Percentiles rank a stretch among this genome's conserved stretches.
Conservation (phyloP, 2,329 filamentous ascomycete genomes). For the Trichothecium sympodiale region DNA sequence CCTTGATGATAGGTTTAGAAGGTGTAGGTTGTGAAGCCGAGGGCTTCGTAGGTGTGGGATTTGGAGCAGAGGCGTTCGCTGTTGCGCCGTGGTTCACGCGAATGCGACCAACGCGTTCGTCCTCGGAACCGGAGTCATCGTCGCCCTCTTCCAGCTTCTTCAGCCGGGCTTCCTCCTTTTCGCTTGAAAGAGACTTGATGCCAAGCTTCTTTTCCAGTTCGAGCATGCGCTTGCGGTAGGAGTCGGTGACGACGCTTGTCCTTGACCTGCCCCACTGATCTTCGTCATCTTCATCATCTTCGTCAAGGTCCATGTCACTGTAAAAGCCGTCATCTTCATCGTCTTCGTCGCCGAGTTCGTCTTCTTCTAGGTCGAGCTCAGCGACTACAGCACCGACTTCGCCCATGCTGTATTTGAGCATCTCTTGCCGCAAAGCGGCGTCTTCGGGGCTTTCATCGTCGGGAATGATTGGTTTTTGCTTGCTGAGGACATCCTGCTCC, state of each 20-base stretch:
- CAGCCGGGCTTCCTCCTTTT: conserved; percentile 19
- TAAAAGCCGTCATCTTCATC: conserved; percentile 44
- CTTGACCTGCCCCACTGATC: conserved; percentile 68
- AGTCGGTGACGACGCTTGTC: conserved; percentile 53
- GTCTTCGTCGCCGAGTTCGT: conserved; percentile 40
- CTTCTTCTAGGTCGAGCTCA: conserved; percentile 75
- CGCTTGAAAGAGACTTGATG: conserved; percentile 39
- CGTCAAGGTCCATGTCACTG: conserved; percentile 40
- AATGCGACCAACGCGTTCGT: conserved; percentile 47
- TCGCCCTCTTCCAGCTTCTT: conserved; percentile 21
- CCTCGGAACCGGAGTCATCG: conserved; percentile 17
- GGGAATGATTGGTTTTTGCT: conserved; percentile 45
- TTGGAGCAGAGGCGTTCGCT: not conserved
- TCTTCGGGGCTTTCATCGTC: conserved; percentile 72
- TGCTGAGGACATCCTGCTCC: conserved; percentile 37
- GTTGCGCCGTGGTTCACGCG: conserved; percentile 26
- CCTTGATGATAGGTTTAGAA: conserved; percentile 21
- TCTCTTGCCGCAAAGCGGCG: conserved; percentile 67
- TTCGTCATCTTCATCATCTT: conserved; percentile 45
- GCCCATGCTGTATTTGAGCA: conserved; percentile 80
- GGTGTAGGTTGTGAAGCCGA: conserved; percentile 12
- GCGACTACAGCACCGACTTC: conserved; percentile 90
- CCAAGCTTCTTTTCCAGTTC: conserved; percentile 68
- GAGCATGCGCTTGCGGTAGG: conserved; percentile 73
- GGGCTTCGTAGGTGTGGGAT: conserved; percentile 7